These are phyloP conservation scores for Saturnispora sekii DNA, from an alignment of 805 yeast genomes.

Conservation along the genomic window DNA sequence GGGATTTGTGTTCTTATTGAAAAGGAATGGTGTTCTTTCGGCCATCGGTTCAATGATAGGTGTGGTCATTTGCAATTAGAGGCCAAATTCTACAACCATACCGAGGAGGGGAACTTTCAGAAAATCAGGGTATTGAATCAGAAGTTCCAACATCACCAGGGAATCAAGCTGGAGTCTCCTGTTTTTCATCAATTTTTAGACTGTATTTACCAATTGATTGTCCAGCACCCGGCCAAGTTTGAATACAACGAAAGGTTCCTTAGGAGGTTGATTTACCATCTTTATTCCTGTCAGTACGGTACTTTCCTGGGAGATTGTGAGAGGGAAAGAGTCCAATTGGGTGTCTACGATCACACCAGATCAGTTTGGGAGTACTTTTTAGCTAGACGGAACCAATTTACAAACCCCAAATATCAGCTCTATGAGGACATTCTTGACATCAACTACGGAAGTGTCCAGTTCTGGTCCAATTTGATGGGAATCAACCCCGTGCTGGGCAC, in stretches of 20 bases:
- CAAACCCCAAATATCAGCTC: slow-evolving; percentile 33
- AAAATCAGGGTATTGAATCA: slow-evolving; percentile 40
- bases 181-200: slow-evolving; percentile 92
- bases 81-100: slow-evolving; percentile 37
- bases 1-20: slow-evolving; percentile 84
- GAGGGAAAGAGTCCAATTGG: slow-evolving; percentile 40
- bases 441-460: slow-evolving; percentile 1
- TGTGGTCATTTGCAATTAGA: slow-evolving; percentile 63
- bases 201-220: slow-evolving; percentile 67
- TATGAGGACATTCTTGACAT: slow-evolving; percentile 15
- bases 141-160: slow-evolving; percentile 39
- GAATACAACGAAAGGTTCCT: slow-evolving; percentile 86
- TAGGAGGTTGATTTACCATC: slow-evolving; percentile 75
- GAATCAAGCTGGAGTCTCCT: slow-evolving; percentile 66
- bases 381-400: slow-evolving; percentile 63
- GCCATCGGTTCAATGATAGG: slow-evolving; percentile 80
- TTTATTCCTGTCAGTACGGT: slow-evolving; percentile 92
- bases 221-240: slow-evolving; percentile 63
- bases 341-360: slow-evolving; percentile 42
- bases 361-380: slow-evolving; percentile 93
- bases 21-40: slow-evolving; percentile 94
- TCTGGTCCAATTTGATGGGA: not conserved
- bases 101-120: slow-evolving; percentile 25
- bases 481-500: not conserved
- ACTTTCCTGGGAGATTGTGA: slow-evolving; percentile 76